Conservation (phyloP, 176 grass and related monocot species). For the Oryza rufipogon region DNA sequence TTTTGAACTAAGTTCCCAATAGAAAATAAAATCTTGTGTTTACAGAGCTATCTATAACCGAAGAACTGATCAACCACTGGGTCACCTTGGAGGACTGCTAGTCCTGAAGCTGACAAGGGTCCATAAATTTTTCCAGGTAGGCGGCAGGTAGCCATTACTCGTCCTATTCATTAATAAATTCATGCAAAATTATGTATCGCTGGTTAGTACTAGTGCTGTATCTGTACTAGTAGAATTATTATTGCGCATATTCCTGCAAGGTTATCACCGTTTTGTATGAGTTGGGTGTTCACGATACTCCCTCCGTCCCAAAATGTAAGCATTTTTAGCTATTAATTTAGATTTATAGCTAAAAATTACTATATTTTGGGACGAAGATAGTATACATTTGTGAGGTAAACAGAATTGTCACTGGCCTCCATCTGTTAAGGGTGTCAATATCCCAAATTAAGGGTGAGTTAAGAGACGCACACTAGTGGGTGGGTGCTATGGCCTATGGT, state of each 20-base stretch:
- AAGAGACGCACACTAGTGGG: too few species aligned
- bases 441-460: too few species aligned
- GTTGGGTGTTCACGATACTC: background rate
- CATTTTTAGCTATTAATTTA: too few species aligned
- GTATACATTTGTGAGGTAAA: background rate
- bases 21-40: background rate
- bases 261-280: background rate
- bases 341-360: too few species aligned
- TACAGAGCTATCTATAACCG: background rate
- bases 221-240: background rate
- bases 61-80: background rate
- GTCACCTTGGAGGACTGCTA: background rate
- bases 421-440: too few species aligned
- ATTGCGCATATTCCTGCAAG: background rate
- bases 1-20: conserved; percentile 1
- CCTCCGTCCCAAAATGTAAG: too few species aligned
- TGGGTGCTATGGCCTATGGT: too few species aligned
- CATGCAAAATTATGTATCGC: background rate
- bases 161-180: background rate
- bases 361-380: too few species aligned
- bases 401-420: background rate
- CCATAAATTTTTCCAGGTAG: background rate
- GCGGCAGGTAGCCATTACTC: conserved; percentile 31
- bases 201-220: background rate
- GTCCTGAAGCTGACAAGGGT: background rate